These are phyloP conservation scores for Rickenella mellea DNA, from an alignment of 768 basidiomycete species.

Conservation along the genomic window DNA sequence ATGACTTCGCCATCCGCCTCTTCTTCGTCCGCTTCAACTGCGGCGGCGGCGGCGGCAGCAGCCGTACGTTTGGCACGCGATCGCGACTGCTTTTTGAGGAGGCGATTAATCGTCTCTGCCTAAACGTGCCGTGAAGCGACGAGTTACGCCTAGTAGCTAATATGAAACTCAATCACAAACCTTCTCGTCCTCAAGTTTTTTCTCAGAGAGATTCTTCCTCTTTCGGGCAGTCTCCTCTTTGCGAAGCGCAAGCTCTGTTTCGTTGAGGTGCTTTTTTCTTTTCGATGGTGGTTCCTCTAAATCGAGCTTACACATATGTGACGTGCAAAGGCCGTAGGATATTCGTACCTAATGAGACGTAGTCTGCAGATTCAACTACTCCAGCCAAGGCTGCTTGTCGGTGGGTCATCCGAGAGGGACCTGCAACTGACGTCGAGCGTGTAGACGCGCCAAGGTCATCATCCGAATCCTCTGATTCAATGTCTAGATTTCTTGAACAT, in stretches of 20 bases:
- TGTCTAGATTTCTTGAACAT: conserved; percentile 14
- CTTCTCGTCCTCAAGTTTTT: conserved; percentile 82
- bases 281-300: conserved; percentile 16
- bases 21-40: conserved; percentile 32
- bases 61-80: conserved; percentile 51
- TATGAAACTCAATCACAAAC: conserved; percentile 23
- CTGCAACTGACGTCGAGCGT: conserved; percentile 17
- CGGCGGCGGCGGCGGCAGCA: conserved; percentile 36
- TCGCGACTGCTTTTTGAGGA: conserved; percentile 77
- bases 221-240: conserved; percentile 78
- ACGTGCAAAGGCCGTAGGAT: not conserved
- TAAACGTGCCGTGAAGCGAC: conserved; percentile 16
- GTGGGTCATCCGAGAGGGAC: conserved; percentile 24
- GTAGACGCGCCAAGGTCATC: conserved; percentile 22
- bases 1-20: conserved; percentile 28
- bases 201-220: conserved; percentile 70
- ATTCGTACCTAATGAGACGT: conserved; percentile 51
- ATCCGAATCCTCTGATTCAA: conserved; percentile 37
- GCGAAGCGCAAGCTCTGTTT: conserved; percentile 62
- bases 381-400: conserved; percentile 66
- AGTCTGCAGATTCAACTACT: conserved; percentile 50
- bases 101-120: conserved; percentile 84
- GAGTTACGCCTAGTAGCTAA: not conserved
- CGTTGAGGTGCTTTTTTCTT: conserved; percentile 62
- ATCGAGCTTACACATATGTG: conserved; percentile 3